Base-by-base conservation (phyloP, 2,329 filamentous ascomycete genomes). In the Ambrosiella cleistominuta region DNA sequence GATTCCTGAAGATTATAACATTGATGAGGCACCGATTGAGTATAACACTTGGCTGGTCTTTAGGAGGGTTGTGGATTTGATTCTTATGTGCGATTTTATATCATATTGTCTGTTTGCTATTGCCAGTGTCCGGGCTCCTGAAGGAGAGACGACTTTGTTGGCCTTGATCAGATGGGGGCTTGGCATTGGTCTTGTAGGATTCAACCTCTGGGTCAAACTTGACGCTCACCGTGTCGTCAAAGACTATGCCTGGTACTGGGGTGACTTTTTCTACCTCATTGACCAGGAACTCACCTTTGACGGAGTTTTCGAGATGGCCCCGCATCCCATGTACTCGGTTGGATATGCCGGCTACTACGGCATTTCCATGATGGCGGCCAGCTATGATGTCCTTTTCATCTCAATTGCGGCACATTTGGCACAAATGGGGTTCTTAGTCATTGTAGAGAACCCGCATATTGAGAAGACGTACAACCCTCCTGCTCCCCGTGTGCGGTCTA, bases 191-290 rank as follows among this genome's bases (percentile, higher is more conserved):
- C 77, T 97, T 35, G 84, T 98, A 62, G 77, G 86, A 60, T 97
- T 98, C 78, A 98, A 97, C 69, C 77, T 97, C 19, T 97, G 93
- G 90, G 93, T 98, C 63, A 98, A 98, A 72, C 77, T 98, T 62
- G 93, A 98, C 70, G 93, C 93, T 17, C 93, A 98, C 70, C 81
- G 93, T 61, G 93, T 98, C 54, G 93, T 98, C 67, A 97, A 97
- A 71, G 93, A 98, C 71, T 98, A 90, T 72, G 93, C 93, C 36
- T 98, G 93, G 93, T 98, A 97, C 72, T 98, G 93, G 93, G 93
- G 93, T 62, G 93, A 98, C 71, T 97, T 97, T 72, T 98, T 97
- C 76, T 98, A 89, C 71, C 83, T 98, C 66, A 88, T 98, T 69
- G 93, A 98, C 71, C 90, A 97, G 72, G 88, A 95, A 67, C 76